A percentile compares a stretch with the other conserved stretches of the same genome.
These are phyloP conservation scores for Rhodotorula graminis DNA, from an alignment of 768 basidiomycete genomes.

Conservation along the genomic window DNA sequence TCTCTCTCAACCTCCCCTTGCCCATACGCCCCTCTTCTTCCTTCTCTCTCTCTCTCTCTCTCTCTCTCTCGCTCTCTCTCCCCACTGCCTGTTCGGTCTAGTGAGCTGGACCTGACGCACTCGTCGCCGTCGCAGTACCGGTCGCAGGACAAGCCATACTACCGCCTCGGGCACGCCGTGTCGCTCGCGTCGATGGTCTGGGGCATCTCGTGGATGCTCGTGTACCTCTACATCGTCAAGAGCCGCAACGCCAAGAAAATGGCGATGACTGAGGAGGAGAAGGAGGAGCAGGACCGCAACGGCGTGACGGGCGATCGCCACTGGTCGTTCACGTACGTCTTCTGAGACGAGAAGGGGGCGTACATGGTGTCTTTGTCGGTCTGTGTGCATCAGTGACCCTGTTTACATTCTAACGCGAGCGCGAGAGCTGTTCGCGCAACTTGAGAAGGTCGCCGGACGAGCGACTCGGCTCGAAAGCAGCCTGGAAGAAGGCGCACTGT, in stretches of 20 bases:
- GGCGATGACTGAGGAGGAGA: conserved; percentile 29
- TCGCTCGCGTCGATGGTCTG: conserved; percentile 15
- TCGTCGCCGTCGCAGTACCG: conserved; percentile 4
- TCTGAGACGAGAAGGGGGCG: not conserved
- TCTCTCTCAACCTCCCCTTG: too few species aligned
- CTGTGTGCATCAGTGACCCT: too few species aligned
- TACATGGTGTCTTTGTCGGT: not conserved
- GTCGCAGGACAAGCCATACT: conserved; percentile 8
- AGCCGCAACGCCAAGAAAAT: conserved; percentile 24
- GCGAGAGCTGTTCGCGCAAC: too few species aligned
- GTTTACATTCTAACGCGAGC: too few species aligned
- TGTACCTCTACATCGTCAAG: conserved; percentile 9
- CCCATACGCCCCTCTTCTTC: too few species aligned
- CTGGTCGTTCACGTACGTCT: conserved; percentile 6
- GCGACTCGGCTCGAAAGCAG: too few species aligned
- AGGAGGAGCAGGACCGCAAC: conserved; percentile 7
- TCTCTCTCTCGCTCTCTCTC: too few species aligned
- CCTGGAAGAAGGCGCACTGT: too few species aligned
- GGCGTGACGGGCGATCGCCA: conserved; percentile 27
- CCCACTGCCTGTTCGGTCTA: too few species aligned
- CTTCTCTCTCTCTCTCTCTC: too few species aligned
- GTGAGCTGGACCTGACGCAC: too few species aligned
- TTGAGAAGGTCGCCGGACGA: too few species aligned
- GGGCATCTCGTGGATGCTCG: not conserved
- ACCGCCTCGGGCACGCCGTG: conserved; percentile 27